phyloP scores from a whole-genome alignment of 805 yeast genomes.

The Yamadazyma insecticola region DNA sequence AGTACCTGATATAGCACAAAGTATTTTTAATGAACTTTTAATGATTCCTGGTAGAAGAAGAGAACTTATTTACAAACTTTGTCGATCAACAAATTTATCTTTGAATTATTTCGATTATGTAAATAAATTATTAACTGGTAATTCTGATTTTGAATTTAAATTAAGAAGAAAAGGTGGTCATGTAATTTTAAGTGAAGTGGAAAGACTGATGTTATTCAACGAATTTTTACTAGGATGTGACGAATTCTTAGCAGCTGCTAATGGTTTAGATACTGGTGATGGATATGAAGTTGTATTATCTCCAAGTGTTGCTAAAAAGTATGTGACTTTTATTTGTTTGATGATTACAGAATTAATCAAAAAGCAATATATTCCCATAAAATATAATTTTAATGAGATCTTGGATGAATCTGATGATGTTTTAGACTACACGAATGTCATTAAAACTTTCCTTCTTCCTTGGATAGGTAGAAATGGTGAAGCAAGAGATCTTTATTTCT shows the following conservation, averaged over 20 bases:
- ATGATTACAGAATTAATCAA: slow-evolving; percentile 36
- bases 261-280: slow-evolving; percentile 25
- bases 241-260: slow-evolving; percentile 26
- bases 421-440: neutral
- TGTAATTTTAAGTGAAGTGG: slow-evolving; percentile 52
- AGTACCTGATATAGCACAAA: slow-evolving; percentile 51
- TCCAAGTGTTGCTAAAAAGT: slow-evolving; percentile 33
- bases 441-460: no score
- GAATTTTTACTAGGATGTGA: slow-evolving; percentile 57
- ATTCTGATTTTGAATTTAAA: slow-evolving; percentile 19
- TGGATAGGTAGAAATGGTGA: no score
- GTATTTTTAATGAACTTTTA: slow-evolving; percentile 63
- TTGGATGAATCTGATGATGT: neutral
- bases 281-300: slow-evolving; percentile 25
- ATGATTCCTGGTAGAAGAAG: slow-evolving; percentile 65
- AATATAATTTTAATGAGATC: no score
- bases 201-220: slow-evolving; percentile 62
- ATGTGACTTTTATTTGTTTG: slow-evolving; percentile 53
- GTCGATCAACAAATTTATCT: slow-evolving; percentile 52
- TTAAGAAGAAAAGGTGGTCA: slow-evolving; percentile 55
- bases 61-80: slow-evolving; percentile 61
- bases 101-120: slow-evolving; percentile 57
- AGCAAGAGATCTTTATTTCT: no score
- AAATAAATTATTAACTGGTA: slow-evolving; percentile 56
- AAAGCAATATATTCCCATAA: no score